Evolutionary conservation across 2,329 filamentous ascomycete genomes (phyloP).

Genomic region (Bimuria novae-zelandiae): DNA sequence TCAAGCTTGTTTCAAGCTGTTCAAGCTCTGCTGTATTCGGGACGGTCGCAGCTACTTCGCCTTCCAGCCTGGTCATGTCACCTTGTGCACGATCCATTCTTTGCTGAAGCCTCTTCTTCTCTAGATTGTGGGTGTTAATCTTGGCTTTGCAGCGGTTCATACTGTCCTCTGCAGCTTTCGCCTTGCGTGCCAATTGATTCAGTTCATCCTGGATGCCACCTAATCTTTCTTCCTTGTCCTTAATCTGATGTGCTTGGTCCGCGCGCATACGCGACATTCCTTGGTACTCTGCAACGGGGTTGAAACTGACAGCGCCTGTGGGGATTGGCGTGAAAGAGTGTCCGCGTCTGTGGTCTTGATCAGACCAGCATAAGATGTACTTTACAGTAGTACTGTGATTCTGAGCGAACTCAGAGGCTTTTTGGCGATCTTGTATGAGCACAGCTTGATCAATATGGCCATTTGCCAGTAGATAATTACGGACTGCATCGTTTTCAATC

Average conservation of each 20-base stretch:
- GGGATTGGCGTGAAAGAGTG: conserved; percentile 47
- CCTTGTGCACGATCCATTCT: conserved; percentile 65
- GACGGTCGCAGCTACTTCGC: conserved; percentile 62
- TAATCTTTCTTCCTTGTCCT: conserved; percentile 54
- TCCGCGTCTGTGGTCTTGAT: conserved; percentile 65
- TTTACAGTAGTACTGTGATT: conserved; percentile 66
- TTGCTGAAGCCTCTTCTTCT: conserved; percentile 56
- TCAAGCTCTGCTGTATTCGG: conserved; percentile 64
- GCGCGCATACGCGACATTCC: conserved; percentile 76
- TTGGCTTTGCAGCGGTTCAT: conserved; percentile 54
- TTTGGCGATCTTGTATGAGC: conserved; percentile 69
- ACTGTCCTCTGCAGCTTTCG: conserved; percentile 46
- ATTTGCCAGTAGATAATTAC: conserved; percentile 82
- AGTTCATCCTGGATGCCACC: conserved; percentile 55
- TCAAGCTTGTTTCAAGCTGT: conserved; percentile 55
- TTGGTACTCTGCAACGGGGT: conserved; percentile 58
- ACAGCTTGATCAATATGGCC: conserved; percentile 83
- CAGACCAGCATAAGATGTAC: conserved; percentile 71
- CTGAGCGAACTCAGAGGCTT: conserved; percentile 73
- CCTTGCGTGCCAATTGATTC: conserved; percentile 25
- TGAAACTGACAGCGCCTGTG: conserved; percentile 55
- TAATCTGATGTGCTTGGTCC: conserved; percentile 71
- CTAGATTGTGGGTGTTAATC: conserved; percentile 56
- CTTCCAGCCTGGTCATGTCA: conserved; percentile 67
- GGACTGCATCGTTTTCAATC: conserved; percentile 78